A percentile compares a stretch with the other conserved stretches of the same genome.
phyloP scores from a whole-genome alignment of 108 stramenopile species.

The Pseudonitzschia multistriata region DNA sequence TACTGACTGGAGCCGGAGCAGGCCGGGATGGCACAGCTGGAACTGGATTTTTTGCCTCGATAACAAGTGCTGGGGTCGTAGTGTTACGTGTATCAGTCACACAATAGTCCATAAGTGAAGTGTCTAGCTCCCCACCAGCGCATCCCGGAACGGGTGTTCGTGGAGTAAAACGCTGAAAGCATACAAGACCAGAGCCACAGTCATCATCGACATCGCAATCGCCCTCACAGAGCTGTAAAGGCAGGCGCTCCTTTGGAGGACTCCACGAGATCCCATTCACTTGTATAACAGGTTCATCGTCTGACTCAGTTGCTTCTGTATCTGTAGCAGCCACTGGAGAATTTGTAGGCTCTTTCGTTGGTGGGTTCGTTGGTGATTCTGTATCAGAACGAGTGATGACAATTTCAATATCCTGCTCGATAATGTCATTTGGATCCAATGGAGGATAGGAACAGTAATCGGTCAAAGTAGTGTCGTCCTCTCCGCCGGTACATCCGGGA shows the following conservation, averaged over 20 bases:
- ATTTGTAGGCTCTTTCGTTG: constrained; percentile 9
- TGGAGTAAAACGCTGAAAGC: constrained; percentile 31
- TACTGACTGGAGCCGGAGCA: background rate
- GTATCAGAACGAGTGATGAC: background rate
- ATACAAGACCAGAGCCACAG: constrained; percentile 35
- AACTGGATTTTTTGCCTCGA: background rate
- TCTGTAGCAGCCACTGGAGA: background rate
- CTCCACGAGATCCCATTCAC: constrained; percentile 13
- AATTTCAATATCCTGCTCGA: background rate
- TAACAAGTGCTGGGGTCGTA: constrained; percentile 2
- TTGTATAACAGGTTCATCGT: background rate
- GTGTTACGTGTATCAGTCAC: background rate
- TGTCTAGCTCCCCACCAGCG: constrained; percentile 9
- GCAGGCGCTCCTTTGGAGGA: background rate
- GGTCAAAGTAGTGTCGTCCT: constrained; percentile 24
- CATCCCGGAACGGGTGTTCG: constrained; percentile 25
- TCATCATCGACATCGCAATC: constrained; percentile 43
- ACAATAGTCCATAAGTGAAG: constrained; percentile 19
- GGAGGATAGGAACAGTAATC: constrained; percentile 29
- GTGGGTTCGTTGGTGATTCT: background rate
- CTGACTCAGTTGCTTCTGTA: background rate
- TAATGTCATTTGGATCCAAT: background rate
- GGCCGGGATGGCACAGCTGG: background rate
- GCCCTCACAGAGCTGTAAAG: constrained; percentile 39
- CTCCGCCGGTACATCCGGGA: constrained; percentile 39